Conservation (phyloP, 2,329 filamentous ascomycete species). For the Hyphodiscus sp. region DNA sequence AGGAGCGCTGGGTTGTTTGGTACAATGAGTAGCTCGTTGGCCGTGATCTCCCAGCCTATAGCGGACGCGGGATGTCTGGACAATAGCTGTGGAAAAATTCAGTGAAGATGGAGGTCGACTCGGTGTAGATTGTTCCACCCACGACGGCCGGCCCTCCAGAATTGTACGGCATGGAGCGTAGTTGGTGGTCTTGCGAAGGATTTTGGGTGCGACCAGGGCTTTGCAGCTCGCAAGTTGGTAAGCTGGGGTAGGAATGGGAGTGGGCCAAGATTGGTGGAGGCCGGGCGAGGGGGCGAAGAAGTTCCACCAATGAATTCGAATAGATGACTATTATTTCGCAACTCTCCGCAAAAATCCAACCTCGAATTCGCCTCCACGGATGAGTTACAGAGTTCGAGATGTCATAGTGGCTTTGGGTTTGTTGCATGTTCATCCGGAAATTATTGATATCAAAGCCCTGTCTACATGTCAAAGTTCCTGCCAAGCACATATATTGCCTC, state of each 20-base stretch:
- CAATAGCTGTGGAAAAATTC: conserved; percentile 4
- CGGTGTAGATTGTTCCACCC: conserved; percentile 10
- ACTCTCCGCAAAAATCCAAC: neutral
- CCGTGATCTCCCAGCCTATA: neutral
- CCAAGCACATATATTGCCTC: too few species aligned
- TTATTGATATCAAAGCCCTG: too few species aligned
- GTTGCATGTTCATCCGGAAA: too few species aligned
- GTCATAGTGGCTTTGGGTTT: too few species aligned
- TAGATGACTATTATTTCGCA: neutral
- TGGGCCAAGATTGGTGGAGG: neutral
- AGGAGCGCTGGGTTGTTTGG: too few species aligned
- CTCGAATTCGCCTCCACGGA: too few species aligned
- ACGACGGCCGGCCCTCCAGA: neutral
- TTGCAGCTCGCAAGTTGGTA: neutral
- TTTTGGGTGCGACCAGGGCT: neutral
- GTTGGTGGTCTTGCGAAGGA: neutral
- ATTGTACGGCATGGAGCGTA: conserved; percentile 1
- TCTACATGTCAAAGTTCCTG: too few species aligned
- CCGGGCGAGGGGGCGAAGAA: neutral
- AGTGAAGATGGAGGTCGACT: neutral
- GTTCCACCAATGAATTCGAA: neutral
- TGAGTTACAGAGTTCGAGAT: too few species aligned
- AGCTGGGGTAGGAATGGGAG: neutral
- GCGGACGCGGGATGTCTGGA: neutral
- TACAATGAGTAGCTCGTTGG: neutral